Conservation (phyloP, 2,329 filamentous ascomycete genomes). For the Alternaria novae-zelandiae region DNA sequence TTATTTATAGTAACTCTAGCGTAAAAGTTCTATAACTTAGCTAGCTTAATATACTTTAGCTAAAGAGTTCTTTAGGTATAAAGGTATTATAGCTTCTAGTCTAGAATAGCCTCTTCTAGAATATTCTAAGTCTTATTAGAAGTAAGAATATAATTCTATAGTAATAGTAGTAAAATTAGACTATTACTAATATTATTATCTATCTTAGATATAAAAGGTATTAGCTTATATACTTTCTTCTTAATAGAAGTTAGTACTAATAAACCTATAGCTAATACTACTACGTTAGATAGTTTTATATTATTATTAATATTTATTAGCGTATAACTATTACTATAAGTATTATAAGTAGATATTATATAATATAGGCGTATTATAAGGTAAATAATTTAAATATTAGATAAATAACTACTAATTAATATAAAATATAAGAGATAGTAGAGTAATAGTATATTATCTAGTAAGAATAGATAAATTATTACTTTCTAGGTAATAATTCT, state of each 20-base stretch:
- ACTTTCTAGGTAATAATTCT: no score
- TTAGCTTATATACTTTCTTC: neutral
- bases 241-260: neutral
- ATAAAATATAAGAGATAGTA: no score
- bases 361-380: neutral
- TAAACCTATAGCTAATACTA: neutral
- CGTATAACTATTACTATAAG: neutral
- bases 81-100: neutral
- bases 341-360: neutral
- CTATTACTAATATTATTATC: neutral
- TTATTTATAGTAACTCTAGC: neutral
- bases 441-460: no score
- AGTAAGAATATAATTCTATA: neutral
- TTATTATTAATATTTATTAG: neutral
- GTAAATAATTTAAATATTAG: neutral
- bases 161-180: neutral
- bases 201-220: neutral
- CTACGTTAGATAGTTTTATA: neutral
- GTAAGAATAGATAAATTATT: no score
- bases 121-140: neutral
- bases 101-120: neutral
- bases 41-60: neutral
- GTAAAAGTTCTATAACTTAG: neutral
- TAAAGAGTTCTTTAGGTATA: neutral
- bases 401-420: neutral